Evolutionary conservation across 352 stramenopile species (phyloP).

Genomic region (Lagenidium giganteum): DNA sequence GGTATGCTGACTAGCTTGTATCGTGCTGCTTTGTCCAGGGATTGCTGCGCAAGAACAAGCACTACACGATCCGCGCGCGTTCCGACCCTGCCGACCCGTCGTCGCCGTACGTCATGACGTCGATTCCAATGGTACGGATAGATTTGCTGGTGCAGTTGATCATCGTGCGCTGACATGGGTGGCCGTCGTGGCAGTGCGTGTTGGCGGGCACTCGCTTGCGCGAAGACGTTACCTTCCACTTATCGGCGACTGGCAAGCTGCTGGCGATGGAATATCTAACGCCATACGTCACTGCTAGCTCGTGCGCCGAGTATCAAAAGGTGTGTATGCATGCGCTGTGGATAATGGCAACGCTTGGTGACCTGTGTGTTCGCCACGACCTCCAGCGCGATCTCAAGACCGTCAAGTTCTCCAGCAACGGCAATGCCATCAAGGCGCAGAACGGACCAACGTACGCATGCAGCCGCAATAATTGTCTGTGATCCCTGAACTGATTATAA

Average conservation of each 20-base stretch:
- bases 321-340: constrained; percentile 13
- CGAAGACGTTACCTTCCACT: constrained; percentile 80
- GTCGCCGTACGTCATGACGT: constrained; percentile 71
- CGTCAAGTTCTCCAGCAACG: constrained; percentile 50
- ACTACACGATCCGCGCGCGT: constrained; percentile 68
- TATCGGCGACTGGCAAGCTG: constrained; percentile 73
- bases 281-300: constrained; percentile 29
- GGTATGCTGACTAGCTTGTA: too few species aligned
- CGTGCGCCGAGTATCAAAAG: constrained; percentile 50
- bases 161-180: not conserved
- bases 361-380: not conserved
- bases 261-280: constrained; percentile 80
- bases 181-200: constrained; percentile 39
- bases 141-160: not conserved
- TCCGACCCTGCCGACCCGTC: constrained; percentile 47
- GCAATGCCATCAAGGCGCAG: constrained; percentile 52
- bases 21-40: constrained; percentile 2
- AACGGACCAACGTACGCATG: constrained; percentile 59
- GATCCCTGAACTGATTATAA: too few species aligned
- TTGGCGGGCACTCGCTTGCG: constrained; percentile 63
- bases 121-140: constrained; percentile 49
- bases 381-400: constrained; percentile 46
- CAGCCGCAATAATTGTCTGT: too few species aligned
- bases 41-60: constrained; percentile 36
- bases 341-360: not conserved